Conservation (phyloP, 2,329 filamentous ascomycete species). For the Phoma sp. region DNA sequence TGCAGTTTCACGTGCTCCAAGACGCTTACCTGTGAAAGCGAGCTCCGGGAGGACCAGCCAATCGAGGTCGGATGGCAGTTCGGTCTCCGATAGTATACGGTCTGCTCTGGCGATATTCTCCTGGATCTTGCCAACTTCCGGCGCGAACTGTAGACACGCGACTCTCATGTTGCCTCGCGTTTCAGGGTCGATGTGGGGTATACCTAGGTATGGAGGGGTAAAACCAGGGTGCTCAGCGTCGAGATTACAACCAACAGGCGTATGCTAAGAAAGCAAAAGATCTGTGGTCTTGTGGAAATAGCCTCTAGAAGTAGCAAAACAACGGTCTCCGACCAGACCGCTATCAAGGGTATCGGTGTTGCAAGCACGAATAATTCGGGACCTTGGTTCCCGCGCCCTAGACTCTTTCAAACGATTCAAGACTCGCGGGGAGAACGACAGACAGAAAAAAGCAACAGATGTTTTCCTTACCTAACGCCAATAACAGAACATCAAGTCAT, state of each 20-base stretch:
- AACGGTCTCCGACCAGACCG: neutral
- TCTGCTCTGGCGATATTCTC: slow-evolving; percentile 75
- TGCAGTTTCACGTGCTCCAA: slow-evolving; percentile 3
- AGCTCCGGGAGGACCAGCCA: slow-evolving; percentile 77
- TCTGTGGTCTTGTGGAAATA: no score
- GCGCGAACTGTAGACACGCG: slow-evolving; percentile 74
- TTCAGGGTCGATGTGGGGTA: slow-evolving; percentile 13
- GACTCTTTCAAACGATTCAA: slow-evolving; percentile 4
- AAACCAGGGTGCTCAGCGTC: slow-evolving; percentile 5
- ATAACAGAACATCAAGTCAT: slow-evolving; percentile 1
- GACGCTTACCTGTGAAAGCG: slow-evolving; percentile 68
- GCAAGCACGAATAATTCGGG: slow-evolving; percentile 10
- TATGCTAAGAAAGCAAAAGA: neutral
- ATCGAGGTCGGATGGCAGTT: slow-evolving; percentile 58
- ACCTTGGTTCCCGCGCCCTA: slow-evolving; percentile 17
- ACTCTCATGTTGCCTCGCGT: slow-evolving; percentile 63
- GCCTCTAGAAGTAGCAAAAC: neutral
- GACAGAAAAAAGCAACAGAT: slow-evolving; percentile 5
- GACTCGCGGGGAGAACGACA: slow-evolving; percentile 5
- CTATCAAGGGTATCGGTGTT: slow-evolving; percentile 2
- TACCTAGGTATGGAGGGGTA: slow-evolving; percentile 14
- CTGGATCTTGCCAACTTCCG: slow-evolving; percentile 71
- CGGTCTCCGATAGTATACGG: slow-evolving; percentile 62
- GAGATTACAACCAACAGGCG: neutral
- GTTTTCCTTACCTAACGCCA: slow-evolving; percentile 11